Evolutionary conservation across 2,329 filamentous ascomycete genomes (phyloP), one percentile per base, ranked within the genome.

Genomic region (Pezicula rhizophila): DNA sequence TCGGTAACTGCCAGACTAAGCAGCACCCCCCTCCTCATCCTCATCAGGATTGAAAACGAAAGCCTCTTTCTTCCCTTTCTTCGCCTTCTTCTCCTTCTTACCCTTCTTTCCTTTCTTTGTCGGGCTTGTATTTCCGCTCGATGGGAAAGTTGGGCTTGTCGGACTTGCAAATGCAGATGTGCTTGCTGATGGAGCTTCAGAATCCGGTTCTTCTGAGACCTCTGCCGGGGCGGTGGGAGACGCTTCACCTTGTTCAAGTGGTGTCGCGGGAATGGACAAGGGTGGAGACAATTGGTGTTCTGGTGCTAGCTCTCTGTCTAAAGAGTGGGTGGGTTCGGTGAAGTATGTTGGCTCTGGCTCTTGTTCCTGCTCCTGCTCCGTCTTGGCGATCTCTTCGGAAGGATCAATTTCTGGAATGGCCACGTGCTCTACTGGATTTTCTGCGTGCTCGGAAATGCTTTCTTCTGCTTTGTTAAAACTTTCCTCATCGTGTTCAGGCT

Each of bases 41-140:
- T 15, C 35, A 38, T 38, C 35, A 17, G 35, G 35, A 15, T 38
- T 20, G 18, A 38, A 38, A 38, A 38, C 35, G 14, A 14, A 38
- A 15, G n/a, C 20, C 18, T 42, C 50, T 45, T 53, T 52, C 31
- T 38, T 26, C 31, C 39, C 45, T 15, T 47, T 50, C 39, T 55
- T 51, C 11, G 45, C 49, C 31, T 54, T 56, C 48, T 52, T 53
- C 3, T 42, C 48, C 20, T 57, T 56, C 47, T 54, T 54, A 2
- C 54, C 54, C 20, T 49, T 52, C 35, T 52, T 54, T 23, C 47
- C 47, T 26, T 45, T 45, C 28, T 45, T 42, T 15, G 40, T 42
- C 11, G 40, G 40, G 15, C 40, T 42, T 15, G 17, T 10, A 14
- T 20, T 15, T 12, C 38, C 38, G 15, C 28, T 31, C 28, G 38